Base-by-base conservation (phyloP, 768 basidiomycete species). In the Ephemerocybe angulata region DNA sequence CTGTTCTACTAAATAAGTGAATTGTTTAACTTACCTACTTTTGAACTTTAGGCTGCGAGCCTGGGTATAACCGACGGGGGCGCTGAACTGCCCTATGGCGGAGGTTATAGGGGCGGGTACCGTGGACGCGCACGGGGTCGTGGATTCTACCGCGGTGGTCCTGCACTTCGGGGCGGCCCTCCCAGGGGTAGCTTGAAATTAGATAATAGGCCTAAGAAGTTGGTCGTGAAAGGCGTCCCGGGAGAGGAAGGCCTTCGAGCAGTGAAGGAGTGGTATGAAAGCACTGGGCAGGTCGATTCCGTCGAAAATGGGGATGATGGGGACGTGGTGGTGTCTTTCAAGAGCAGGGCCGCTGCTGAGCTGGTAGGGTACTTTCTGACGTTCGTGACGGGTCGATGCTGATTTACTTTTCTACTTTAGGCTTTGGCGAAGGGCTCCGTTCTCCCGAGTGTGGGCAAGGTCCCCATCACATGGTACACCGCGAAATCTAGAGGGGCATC, bases 241-340 rank as follows among this genome's bases (percentile, higher is more conserved):
- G 70, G 75, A 31, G 77, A 79, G 19, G 74, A 74, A 28, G 53
- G 42, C 7, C 58, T 83, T 29, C 83, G 86, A 57, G 77, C 81
- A 5, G 72, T 94, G 56, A 82, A 81, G 58, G 85, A 90, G 61
- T 95, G 90, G 88, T 96, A 87, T 66, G 89, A 92, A 79, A 85
- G 81, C 12, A 78, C 78, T 1, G 88, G 88, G 22, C 87, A 86
- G 59, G 65, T 93, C 53, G 91, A 92, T 25, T 78, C 81, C 2
- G 69, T 88, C 25, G 81, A 87, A 49, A 65, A 68, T 30, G 61
- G 72, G 8, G 84, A 82, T n/a, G 66, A 69, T 48, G 85, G 82
- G 7, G 84, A 83, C 58, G 64, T 86, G 29, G 60, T 90, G 4
- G 85, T 91, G 4, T 62, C 81, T 22, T 93, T 94, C 78, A 83